phyloP scores from a whole-genome alignment of 805 yeast species.

The Kuraishia floccosa region DNA sequence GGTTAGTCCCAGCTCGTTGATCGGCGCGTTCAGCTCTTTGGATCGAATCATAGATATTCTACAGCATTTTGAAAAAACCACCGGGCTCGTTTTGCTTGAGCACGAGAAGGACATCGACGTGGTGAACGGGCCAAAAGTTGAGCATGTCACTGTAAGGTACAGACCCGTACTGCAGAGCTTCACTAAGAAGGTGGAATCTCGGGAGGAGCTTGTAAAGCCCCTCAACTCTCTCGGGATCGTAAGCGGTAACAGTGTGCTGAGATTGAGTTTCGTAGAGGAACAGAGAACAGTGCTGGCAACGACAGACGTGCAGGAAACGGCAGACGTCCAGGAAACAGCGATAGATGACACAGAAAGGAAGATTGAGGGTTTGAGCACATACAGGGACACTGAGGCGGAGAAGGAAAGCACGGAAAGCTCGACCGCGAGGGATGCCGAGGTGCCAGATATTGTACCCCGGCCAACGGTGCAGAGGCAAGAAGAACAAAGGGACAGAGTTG shows the following conservation, averaged over 20 bases:
- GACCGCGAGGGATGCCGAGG: neutral
- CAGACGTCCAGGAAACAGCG: neutral
- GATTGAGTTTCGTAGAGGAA: conserved; percentile 16
- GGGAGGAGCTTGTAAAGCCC: conserved; percentile 9
- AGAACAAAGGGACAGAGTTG: conserved; percentile 4
- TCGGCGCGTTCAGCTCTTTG: conserved; percentile 5
- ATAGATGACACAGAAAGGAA: neutral
- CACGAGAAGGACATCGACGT: neutral
- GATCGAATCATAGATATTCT: conserved; percentile 7
- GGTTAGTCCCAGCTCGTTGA: conserved; percentile 7
- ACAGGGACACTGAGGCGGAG: neutral
- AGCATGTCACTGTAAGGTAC: conserved; percentile 4
- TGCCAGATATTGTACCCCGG: neutral
- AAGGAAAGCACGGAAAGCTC: neutral
- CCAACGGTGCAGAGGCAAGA: neutral
- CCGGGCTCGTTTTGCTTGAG: too few relatives aligned
- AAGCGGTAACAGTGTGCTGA: conserved; percentile 14
- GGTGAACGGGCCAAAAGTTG: neutral
- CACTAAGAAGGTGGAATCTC: conserved; percentile 8
- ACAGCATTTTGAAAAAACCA: conserved; percentile 8
- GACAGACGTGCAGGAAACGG: neutral
- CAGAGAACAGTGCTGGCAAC: conserved; percentile 4
- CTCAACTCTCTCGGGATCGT: conserved; percentile 13
- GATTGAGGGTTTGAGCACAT: neutral
- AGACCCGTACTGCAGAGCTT: conserved; percentile 14